Conservation (phyloP, 2,329 filamentous ascomycete genomes). For the Penicillium palitans region DNA sequence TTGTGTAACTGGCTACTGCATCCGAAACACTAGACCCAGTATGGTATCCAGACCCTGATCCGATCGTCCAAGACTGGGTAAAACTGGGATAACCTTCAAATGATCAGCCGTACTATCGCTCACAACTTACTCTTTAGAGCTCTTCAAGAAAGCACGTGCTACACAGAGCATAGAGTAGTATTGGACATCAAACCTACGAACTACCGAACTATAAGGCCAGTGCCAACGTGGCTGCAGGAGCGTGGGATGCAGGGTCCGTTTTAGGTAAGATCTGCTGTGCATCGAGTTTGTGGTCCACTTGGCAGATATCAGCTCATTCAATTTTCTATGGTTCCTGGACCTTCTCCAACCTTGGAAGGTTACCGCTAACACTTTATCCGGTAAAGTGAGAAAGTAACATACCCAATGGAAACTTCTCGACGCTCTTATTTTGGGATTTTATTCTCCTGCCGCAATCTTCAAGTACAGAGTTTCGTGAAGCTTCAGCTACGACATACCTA, state of each 20-base stretch:
- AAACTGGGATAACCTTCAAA: background rate
- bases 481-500: background rate
- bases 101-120: slow-evolving; percentile 1
- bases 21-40: slow-evolving; percentile 15
- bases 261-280: slow-evolving; percentile 22
- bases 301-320: background rate
- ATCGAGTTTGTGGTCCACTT: slow-evolving; percentile 6
- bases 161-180: background rate
- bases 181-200: background rate
- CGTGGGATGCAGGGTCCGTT: slow-evolving; percentile 5
- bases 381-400: slow-evolving; percentile 3
- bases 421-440: background rate
- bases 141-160: background rate
- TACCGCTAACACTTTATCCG: background rate
- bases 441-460: background rate
- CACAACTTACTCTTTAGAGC: background rate
- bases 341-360: background rate
- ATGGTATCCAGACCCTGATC: slow-evolving; percentile 7
- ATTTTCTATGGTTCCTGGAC: background rate
- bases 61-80: background rate
- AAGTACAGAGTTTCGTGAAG: background rate
- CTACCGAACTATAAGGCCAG: background rate
- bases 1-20: background rate
- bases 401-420: slow-evolving; percentile 22
- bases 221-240: slow-evolving; percentile 13